Base-by-base conservation (phyloP, 768 basidiomycete genomes). In the Hericium coralloides region DNA sequence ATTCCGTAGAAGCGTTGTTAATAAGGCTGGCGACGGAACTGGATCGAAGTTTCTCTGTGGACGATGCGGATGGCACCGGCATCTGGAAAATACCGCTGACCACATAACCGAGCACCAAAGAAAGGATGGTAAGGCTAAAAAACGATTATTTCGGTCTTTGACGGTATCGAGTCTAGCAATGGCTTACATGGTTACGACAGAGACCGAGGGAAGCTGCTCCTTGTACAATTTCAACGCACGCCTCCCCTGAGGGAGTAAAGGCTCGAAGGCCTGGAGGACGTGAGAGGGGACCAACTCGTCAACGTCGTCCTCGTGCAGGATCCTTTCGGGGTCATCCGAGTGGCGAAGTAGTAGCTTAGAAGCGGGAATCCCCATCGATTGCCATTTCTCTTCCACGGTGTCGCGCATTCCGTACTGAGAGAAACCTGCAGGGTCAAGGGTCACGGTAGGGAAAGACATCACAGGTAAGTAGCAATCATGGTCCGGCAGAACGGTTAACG, bases 181-280 rank as follows among this genome's bases (percentile, higher is more conserved):
- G 43, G 70, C 83, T n/a, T 73, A 89, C 87, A 89, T 71, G 20
- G 84, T 86, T 50, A 84, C 73, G 38, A 85, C 76, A 64, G 84
- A 80, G 49, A 77, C 73, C 23, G 82, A 74, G 52, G 73, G 74
- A n/a, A 78, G 68, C 57, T 76, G 74, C 47, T 73, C 76, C 36
- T 70, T 70, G 25, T 74, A 58, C 49, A 70, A 66, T 66, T 72
- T 78, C 53, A 54, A 26, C 22, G 57, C 38, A 38, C 48, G 52
- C 37, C 57, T 58, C 25, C 62, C 56, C 38, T 54, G 62, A 12
- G 60, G 60, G 15, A 57, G 55, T 45, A 64, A 55, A 17, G 59
- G 49, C 36, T 56, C 52, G 48, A 63, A 59, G 10, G 53, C 60
- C 23, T 12, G 55, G 38, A 55, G 49, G 20, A 63, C 60, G 8